These are phyloP conservation scores for Dalbergia cochinchinensis DNA, from an alignment of 306 rosid genomes.

Conservation along the genomic window DNA sequence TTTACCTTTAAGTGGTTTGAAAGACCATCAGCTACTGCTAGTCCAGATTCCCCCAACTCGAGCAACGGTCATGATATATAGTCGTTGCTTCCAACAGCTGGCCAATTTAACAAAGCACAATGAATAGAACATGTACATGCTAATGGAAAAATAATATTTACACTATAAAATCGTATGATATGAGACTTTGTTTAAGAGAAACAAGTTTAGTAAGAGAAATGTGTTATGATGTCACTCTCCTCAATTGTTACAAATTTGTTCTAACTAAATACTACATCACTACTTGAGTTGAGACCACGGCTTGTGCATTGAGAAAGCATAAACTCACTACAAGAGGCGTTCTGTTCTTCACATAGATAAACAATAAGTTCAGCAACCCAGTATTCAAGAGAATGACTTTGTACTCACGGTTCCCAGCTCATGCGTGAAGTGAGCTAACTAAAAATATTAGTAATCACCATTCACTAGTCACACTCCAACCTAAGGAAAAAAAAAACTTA, in stretches of 20 bases:
- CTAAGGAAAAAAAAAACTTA: not conserved
- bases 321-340: constrained; percentile 14
- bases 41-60: constrained; percentile 79
- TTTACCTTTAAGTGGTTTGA: constrained; percentile 78
- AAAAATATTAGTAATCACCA: not conserved
- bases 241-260: too few species aligned
- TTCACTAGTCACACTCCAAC: not conserved
- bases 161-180: not conserved
- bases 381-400: constrained; percentile 4
- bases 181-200: too few species aligned
- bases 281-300: constrained; percentile 23
- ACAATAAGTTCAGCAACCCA: constrained; percentile 1
- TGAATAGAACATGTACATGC: not conserved
- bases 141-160: not conserved
- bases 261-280: not conserved
- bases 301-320: not conserved
- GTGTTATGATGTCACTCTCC: not conserved
- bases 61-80: constrained; percentile 74
- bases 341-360: not conserved
- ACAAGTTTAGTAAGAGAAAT: too few species aligned
- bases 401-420: not conserved
- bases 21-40: constrained; percentile 82
- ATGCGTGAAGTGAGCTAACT: too few species aligned
- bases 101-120: constrained; percentile 22
- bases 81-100: constrained; percentile 88